Percentiles rank a stretch among this genome's conserved stretches.
Conservation (phyloP, 495 filamentous ascomycete genomes). For the Penicillium herquei region DNA sequence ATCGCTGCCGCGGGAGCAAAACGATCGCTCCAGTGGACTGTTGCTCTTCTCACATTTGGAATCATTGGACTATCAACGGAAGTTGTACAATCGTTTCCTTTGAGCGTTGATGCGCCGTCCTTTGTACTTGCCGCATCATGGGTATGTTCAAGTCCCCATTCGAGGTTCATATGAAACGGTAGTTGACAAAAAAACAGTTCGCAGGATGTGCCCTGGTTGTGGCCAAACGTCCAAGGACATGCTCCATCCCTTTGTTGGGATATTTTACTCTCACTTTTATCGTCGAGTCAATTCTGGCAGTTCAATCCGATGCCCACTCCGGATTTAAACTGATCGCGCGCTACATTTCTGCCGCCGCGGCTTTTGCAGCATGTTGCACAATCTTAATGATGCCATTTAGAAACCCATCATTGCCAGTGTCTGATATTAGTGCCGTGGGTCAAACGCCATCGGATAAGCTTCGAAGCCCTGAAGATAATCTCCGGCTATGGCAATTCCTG, state of each 20-base stretch:
- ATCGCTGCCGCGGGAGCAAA: conserved; percentile 23
- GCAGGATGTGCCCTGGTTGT: conserved; percentile 42
- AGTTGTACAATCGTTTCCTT: conserved; percentile 36
- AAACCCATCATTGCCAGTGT: conserved; percentile 52
- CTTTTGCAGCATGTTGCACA: conserved; percentile 42
- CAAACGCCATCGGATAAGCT: conserved; percentile 55
- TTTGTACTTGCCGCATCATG: conserved; percentile 42
- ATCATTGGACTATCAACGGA: conserved; percentile 41
- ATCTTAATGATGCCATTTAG: conserved; percentile 74
- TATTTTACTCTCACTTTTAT: conserved; percentile 37
- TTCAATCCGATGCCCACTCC: conserved; percentile 20
- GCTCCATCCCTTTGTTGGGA: conserved; percentile 33
- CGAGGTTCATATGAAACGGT: neutral
- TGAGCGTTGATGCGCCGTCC: conserved; percentile 18
- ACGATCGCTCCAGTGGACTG: conserved; percentile 30
- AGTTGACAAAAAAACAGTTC: conserved; percentile 33
- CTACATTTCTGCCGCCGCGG: conserved; percentile 40
- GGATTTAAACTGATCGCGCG: conserved; percentile 35
- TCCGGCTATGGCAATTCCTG: conserved; percentile 78
- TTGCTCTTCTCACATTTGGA: conserved; percentile 40
- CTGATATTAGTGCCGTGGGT: conserved; percentile 60
- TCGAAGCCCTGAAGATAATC: conserved; percentile 78
- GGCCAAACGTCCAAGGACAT: conserved; percentile 48
- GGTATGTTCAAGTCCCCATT: conserved; percentile 35
- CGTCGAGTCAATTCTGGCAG: conserved; percentile 37